Evolutionary conservation across 2,329 filamentous ascomycete species (phyloP), one percentile per base, ranked within the genome.

Genomic region (Fusarium falciforme): DNA sequence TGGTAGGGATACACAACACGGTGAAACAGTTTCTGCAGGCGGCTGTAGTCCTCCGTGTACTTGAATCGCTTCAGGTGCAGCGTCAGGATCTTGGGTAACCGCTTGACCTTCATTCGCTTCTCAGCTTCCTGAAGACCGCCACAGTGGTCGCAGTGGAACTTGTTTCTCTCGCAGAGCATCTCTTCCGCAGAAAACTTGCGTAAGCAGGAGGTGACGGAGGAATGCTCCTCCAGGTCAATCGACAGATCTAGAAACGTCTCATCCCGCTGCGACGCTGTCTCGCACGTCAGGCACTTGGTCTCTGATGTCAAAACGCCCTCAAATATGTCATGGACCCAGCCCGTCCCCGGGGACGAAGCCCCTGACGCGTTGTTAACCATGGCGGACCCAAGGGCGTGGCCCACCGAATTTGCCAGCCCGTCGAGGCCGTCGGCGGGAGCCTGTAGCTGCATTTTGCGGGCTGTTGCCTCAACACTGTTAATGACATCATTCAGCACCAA

Each of bases 61-160:
- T 98, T 98, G 87, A 99, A 99, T 66, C 96, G 91, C 84, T 99
- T 99, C 72, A 99, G 85, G 80, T 99, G 96, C 67, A 99, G 85
- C 6, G 96, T 95, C 73, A 99, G 84, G 68, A 99, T 94, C 79
- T 94, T 95, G 5, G 96, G 96, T 79, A 98, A 85, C 62, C 94
- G 91, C 86, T 99, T 98, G 77, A 99, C 96, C 87, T 98, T 99
- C 96, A 99, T 99, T 73, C 96, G 91, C 86, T 98, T 99, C 83
- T 99, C 96, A 0, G 96, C 96, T 84, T 99, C 96, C 83, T 99
- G 96, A 64, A 99, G 86, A 4, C 96, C 96, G 62, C 96, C 96
- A 77, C 96, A 99, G 78, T 95, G 95, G 81, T 99, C 96, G 84
- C 96, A 99, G 80, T 99, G 96, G 76, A 99, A 99, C 81, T 99